Evolutionary conservation across 208 protist species (phyloP), one percentile per base, ranked within the genome.

Genomic region (Leptomonas pyrrhocoris): DNA sequence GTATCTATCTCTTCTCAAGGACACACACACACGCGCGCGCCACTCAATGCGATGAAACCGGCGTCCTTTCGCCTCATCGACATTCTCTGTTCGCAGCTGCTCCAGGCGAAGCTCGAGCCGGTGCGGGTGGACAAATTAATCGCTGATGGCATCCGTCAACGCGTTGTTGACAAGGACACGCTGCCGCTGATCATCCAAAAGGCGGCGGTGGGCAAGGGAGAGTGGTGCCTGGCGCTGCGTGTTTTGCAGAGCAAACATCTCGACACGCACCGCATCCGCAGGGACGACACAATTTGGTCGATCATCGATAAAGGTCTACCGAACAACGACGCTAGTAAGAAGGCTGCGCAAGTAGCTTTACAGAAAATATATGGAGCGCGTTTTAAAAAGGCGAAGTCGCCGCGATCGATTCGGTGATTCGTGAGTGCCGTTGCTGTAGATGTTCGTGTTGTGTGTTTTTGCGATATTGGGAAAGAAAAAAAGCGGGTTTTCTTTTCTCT

Each of bases 161-260:
- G 81, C 23, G 79, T 87, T 1, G 16, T 95, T 7, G 80, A 92
- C 69, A 86, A 79, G 59, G 79, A 83, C 53, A 88, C 87, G 0
- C 75, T 95, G 7, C 88, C 80, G 0, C 60, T 95, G n/a, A 64
- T 95, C 2, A 27, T 93, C 7, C 90, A 95, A 68, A 77, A 81
- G 13, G 78, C 88, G 3, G 80, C 79, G 12, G 63, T 73, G 3
- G 66, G 49, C 51, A 66, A 54, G 8, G 77, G 80, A 12, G 77
- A 84, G 34, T 95, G 90, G 90, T 56, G 71, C 34, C 58, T 86
- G 13, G 87, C 90, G 9, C 68, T 95, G 28, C 71, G 63, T 5
- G 74, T 93, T 1, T 50, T 93, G 36, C 67, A 81, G 49, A 88
- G 84, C 64, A 56, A 56, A 18, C 75, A 79, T 42, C 80, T 95